Evolutionary conservation across 2,329 filamentous ascomycete species (phyloP).

Genomic region (Neonectria punicea): DNA sequence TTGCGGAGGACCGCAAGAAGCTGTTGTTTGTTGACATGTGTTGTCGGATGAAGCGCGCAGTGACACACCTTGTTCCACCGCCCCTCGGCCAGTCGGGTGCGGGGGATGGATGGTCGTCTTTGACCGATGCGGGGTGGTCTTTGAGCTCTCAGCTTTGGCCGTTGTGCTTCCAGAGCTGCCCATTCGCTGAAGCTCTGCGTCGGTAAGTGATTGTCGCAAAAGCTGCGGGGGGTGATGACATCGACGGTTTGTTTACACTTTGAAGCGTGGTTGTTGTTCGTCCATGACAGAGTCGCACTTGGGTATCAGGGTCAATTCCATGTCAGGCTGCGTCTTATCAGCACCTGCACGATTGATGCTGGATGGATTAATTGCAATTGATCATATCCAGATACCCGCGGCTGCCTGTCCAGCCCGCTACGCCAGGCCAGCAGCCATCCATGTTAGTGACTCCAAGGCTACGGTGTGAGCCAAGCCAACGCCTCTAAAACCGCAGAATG

Average conservation of each 20-base stretch:
- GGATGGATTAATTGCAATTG: conserved; percentile 7
- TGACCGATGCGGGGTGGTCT: conserved; percentile 33
- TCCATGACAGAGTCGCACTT: background rate
- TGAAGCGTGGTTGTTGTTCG: background rate
- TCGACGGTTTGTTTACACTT: conserved; percentile 14
- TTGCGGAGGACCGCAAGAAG: background rate
- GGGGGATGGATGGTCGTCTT: conserved; percentile 21
- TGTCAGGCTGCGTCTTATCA: background rate
- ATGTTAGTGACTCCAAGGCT: conserved; percentile 9
- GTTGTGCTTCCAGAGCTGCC: conserved; percentile 15
- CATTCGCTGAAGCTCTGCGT: conserved; percentile 27
- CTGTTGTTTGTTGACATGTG: conserved; percentile 24
- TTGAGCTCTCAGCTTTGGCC: conserved; percentile 1
- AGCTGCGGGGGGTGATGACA: background rate
- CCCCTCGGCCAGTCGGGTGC: conserved; percentile 17
- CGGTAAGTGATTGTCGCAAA: background rate
- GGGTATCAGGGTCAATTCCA: background rate
- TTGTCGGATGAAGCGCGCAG: conserved; percentile 23
- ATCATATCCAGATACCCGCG: background rate
- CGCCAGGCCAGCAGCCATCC: conserved; percentile 15
- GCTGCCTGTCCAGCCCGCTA: conserved; percentile 17
- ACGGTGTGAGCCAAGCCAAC: background rate
- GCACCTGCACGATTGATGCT: background rate
- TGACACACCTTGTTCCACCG: background rate
- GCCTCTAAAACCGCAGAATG: background rate